phyloP scores from a whole-genome alignment of 1,284 basidiomycete genomes.

The Microbotryum lychnidis-dioicae region DNA sequence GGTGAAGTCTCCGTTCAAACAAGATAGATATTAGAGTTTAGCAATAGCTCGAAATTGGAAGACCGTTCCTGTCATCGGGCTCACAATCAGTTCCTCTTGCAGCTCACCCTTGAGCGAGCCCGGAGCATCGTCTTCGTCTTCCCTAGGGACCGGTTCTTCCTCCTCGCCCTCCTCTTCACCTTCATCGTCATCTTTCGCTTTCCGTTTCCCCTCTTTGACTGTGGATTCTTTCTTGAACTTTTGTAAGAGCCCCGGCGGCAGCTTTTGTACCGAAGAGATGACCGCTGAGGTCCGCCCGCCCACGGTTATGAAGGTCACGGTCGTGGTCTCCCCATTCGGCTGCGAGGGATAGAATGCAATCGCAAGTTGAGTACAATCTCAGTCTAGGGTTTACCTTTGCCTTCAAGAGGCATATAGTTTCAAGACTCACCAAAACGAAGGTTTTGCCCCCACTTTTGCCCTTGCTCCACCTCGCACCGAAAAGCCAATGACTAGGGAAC shows the following conservation, averaged over 20 bases:
- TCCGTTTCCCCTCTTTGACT: constrained; percentile 39
- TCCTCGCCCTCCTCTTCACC: constrained; percentile 35
- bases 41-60: neutral
- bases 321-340: constrained; percentile 62
- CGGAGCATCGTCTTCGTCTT: constrained; percentile 44
- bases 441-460: constrained; percentile 52
- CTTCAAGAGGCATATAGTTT: too few species aligned
- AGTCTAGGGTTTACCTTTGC: too few species aligned
- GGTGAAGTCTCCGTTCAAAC: constrained; percentile 1
- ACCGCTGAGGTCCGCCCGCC: constrained; percentile 72
- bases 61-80: neutral
- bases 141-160: constrained; percentile 44
- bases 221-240: constrained; percentile 45
- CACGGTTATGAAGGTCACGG: constrained; percentile 67
- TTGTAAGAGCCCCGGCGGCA: constrained; percentile 40
- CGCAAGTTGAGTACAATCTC: too few species aligned
- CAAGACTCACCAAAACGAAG: constrained; percentile 50
- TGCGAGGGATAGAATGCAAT: constrained; percentile 33
- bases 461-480: constrained; percentile 63
- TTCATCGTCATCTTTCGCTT: constrained; percentile 43
- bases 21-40: too few species aligned
- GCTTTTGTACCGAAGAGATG: constrained; percentile 57
- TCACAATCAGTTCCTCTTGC: constrained; percentile 29
- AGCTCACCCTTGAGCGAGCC: constrained; percentile 24
- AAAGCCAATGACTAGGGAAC: constrained; percentile 66